phyloP scores from a whole-genome alignment of 768 basidiomycete species.

The Rhodotorula taiwanensis region DNA sequence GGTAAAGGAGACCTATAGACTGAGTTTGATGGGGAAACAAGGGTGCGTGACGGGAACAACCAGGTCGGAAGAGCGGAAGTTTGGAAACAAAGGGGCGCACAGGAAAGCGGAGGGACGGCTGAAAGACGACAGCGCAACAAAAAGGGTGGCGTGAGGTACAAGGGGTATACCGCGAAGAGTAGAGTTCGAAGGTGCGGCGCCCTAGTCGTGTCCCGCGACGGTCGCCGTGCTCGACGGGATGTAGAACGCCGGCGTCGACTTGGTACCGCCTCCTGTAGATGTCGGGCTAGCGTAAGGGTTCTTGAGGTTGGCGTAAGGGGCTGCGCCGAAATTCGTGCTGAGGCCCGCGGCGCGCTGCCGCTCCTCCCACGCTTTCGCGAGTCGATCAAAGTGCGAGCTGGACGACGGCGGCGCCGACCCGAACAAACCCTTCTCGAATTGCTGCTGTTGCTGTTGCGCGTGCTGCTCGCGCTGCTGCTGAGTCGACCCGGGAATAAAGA shows the following conservation, averaged over 20 bases:
- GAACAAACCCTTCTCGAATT: too few relatives aligned
- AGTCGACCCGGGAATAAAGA: neutral
- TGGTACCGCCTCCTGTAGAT: neutral
- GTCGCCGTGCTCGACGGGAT: constrained; percentile 1
- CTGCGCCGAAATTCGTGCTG: neutral
- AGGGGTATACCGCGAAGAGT: too few relatives aligned
- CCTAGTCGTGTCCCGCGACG: too few relatives aligned
- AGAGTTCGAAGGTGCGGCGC: too few relatives aligned
- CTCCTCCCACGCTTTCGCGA: constrained; percentile 23
- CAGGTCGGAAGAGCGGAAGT: too few relatives aligned
- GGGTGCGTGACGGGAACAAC: too few relatives aligned
- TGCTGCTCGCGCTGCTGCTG: neutral
- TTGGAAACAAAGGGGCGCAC: too few relatives aligned
- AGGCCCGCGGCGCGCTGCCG: neutral
- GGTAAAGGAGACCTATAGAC: too few relatives aligned
- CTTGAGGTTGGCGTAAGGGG: neutral
- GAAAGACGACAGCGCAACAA: too few relatives aligned
- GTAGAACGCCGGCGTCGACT: constrained; percentile 21
- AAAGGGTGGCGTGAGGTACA: too few relatives aligned
- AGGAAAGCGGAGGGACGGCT: too few relatives aligned
- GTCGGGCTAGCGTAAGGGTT: constrained; percentile 1
- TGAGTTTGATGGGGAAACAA: too few relatives aligned
- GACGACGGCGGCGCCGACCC: neutral
- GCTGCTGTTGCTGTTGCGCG: neutral
- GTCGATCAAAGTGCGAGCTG: constrained; percentile 15